These are phyloP conservation scores for Umbelopsis vinacea DNA, from an alignment of 192 early-diverging fungal species.

Conservation along the genomic window DNA sequence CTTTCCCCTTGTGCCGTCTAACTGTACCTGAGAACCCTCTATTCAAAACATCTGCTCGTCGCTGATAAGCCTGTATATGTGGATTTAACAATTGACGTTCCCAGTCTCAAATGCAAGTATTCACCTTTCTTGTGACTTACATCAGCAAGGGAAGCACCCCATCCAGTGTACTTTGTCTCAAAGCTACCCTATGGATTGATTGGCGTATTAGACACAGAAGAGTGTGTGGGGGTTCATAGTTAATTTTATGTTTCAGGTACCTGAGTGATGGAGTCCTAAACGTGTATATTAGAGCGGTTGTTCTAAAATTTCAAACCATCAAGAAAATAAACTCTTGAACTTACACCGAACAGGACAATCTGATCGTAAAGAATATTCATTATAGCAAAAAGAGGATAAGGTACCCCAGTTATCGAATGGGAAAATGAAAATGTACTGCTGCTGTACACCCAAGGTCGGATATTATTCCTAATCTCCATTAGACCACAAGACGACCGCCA, in stretches of 20 bases:
- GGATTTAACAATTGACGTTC: conserved; percentile 54
- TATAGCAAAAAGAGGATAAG: too few species aligned
- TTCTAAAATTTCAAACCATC: too few species aligned
- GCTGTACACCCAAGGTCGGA: too few species aligned
- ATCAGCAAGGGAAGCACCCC: conserved; percentile 29
- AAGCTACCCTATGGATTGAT: conserved; percentile 26
- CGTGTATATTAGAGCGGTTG: too few species aligned
- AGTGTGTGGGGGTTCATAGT: neutral
- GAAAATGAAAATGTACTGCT: too few species aligned
- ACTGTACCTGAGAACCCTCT: conserved; percentile 76
- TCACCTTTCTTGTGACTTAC: conserved; percentile 18
- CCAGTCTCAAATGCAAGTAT: conserved; percentile 27
- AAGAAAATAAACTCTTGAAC: too few species aligned
- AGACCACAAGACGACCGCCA: too few species aligned
- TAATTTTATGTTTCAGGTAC: conserved; percentile 19
- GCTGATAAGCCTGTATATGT: conserved; percentile 58
- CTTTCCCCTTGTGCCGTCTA: neutral
- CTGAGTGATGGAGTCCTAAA: conserved; percentile 55
- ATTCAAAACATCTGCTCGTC: conserved; percentile 77
- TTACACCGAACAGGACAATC: too few species aligned
- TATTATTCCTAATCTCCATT: too few species aligned
- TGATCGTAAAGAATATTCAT: too few species aligned
- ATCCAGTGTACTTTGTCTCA: conserved; percentile 30
- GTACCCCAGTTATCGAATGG: too few species aligned
- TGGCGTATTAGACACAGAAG: neutral